Percentiles rank a stretch among this genome's conserved stretches.
phyloP scores from a whole-genome alignment of 208 protist genomes.

The Angomonas deanei region DNA sequence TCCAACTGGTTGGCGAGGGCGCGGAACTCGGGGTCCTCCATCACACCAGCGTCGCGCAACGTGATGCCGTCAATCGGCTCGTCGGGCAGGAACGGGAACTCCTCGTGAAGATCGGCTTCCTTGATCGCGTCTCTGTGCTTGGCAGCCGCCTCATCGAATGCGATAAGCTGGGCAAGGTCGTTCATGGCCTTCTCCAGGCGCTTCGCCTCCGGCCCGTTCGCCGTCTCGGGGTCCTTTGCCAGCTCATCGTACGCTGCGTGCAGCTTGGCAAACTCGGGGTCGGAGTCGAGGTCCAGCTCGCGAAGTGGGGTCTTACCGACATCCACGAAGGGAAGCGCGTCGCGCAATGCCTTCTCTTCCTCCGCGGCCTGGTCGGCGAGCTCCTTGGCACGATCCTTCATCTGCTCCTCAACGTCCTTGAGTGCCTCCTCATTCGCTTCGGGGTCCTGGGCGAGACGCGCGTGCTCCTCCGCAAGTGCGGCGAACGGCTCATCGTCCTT shows the following conservation, averaged over 20 bases:
- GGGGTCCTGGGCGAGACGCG: not conserved
- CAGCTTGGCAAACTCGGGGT: constrained; percentile 23
- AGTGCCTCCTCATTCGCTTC: not conserved
- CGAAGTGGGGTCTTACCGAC: constrained; percentile 17
- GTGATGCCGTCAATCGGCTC: constrained; percentile 32
- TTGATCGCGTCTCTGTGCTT: constrained; percentile 19
- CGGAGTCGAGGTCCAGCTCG: constrained; percentile 20
- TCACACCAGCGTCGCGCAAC: constrained; percentile 26
- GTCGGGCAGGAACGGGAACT: constrained; percentile 40
- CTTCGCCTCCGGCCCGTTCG: constrained; percentile 18
- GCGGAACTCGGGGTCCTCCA: constrained; percentile 27
- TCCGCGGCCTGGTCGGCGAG: constrained; percentile 9
- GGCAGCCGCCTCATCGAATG: constrained; percentile 26
- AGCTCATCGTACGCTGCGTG: constrained; percentile 29
- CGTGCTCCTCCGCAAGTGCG: constrained; percentile 9
- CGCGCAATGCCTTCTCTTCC: constrained; percentile 21
- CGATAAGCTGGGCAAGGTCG: constrained; percentile 26
- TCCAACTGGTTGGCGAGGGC: constrained; percentile 24
- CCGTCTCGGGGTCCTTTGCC: too few relatives aligned
- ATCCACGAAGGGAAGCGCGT: constrained; percentile 21
- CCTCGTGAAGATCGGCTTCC: constrained; percentile 24
- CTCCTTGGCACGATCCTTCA: constrained; percentile 16
- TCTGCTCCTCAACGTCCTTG: constrained; percentile 13
- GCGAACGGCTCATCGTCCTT: constrained; percentile 17
- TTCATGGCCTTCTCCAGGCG: constrained; percentile 45